These are phyloP conservation scores for Auxenochlorella pyrenoidosa DNA, from an alignment of 139 green algal species.

Conservation along the genomic window DNA sequence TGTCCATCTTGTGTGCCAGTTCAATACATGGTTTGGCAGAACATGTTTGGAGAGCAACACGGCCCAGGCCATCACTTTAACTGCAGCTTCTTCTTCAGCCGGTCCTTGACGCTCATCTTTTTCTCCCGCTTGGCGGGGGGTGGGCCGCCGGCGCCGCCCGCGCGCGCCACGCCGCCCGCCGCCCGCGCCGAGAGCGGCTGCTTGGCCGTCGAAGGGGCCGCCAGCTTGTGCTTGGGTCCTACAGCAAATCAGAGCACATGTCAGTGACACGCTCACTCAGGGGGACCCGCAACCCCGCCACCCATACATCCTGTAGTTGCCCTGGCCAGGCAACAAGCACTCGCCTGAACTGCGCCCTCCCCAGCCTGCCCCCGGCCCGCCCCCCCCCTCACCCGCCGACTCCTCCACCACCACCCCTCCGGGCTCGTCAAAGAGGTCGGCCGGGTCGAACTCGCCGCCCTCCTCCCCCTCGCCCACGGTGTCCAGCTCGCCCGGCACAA, in stretches of 20 bases:
- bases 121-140: conserved; percentile 10
- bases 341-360: neutral
- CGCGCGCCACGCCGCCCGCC: neutral
- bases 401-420: conserved; percentile 26
- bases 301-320: too few relatives aligned
- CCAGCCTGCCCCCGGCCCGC: neutral
- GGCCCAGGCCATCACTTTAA: neutral
- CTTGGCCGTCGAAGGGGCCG: neutral
- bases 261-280: too few relatives aligned
- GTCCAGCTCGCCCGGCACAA: conserved; percentile 33
- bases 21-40: too few relatives aligned
- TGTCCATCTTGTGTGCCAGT: too few relatives aligned
- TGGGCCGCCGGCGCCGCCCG: neutral
- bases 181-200: neutral
- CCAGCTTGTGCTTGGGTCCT: conserved; percentile 31
- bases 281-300: too few relatives aligned
- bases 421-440: neutral
- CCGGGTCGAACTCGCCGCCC: conserved; percentile 27
- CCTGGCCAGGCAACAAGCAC: neutral
- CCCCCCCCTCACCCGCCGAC: conserved; percentile 17
- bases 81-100: conserved; percentile 37
- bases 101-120: conserved; percentile 24
- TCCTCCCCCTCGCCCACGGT: conserved; percentile 30
- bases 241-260: too few relatives aligned
- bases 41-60: too few relatives aligned